Evolutionary conservation across 805 yeast species (phyloP).

Genomic region (Metschnikowia kofuensis): DNA sequence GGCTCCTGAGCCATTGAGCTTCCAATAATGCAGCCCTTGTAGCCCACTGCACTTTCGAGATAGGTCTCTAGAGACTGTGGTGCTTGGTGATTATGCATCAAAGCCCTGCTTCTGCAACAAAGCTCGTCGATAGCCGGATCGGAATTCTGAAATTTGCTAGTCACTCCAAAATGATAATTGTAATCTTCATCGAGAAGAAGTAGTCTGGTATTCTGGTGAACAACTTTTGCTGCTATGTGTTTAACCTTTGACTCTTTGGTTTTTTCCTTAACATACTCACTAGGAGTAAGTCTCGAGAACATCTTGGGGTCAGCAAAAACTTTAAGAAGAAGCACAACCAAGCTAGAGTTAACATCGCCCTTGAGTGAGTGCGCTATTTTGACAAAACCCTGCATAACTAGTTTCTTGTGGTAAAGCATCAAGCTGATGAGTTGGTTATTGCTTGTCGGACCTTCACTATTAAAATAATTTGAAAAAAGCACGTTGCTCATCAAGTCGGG

Average conservation of each 20-base stretch:
- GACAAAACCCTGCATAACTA: slow-evolving; percentile 34
- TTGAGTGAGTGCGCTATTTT: slow-evolving; percentile 31
- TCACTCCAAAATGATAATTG: slow-evolving; percentile 50
- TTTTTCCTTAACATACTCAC: slow-evolving; percentile 16
- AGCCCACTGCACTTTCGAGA: not conserved
- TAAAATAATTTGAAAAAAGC: slow-evolving; percentile 25
- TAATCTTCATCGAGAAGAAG: slow-evolving; percentile 46
- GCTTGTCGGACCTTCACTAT: slow-evolving; percentile 17
- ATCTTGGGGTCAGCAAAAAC: slow-evolving; percentile 36
- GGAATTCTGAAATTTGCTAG: slow-evolving; percentile 40
- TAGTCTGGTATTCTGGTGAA: slow-evolving; percentile 23
- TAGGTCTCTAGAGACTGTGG: not conserved
- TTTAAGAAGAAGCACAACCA: slow-evolving; percentile 38
- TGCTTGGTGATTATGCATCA: not conserved
- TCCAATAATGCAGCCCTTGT: not conserved
- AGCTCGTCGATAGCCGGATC: slow-evolving; percentile 2
- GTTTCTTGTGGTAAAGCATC: slow-evolving; percentile 35
- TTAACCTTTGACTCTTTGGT: slow-evolving; percentile 21
- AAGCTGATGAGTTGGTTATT: slow-evolving; percentile 30
- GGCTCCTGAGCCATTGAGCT: not conserved
- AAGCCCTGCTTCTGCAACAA: not conserved
- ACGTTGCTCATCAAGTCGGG: slow-evolving; percentile 29
- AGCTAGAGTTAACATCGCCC: slow-evolving; percentile 40
- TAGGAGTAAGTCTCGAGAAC: slow-evolving; percentile 19
- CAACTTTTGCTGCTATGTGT: slow-evolving; percentile 7